Percentiles rank a stretch among this genome's conserved stretches.
These are phyloP conservation scores for Trypanosoma boissoni DNA, from an alignment of 208 protist species.

Conservation along the genomic window DNA sequence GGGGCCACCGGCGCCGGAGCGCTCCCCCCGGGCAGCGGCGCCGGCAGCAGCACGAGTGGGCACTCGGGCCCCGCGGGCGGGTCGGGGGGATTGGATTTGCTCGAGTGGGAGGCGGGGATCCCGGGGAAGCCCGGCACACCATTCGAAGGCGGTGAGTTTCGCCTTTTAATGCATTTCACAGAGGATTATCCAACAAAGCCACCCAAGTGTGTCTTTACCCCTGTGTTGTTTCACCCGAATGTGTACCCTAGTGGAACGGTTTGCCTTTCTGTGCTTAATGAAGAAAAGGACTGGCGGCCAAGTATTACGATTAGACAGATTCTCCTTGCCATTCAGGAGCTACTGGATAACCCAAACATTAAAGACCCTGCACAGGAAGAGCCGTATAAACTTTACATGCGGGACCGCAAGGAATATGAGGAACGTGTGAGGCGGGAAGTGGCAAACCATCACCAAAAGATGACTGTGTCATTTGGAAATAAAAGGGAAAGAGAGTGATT, in stretches of 20 bases:
- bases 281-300: slow-evolving; percentile 99
- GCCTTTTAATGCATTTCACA: slow-evolving; percentile 93
- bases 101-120: slow-evolving; percentile 97
- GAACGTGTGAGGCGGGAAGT: slow-evolving; percentile 84
- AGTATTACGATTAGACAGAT: slow-evolving; percentile 98
- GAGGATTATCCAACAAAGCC: slow-evolving; percentile 98
- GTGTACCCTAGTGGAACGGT: slow-evolving; percentile 98
- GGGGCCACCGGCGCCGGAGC: background rate
- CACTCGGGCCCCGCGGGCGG: background rate
- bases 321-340: slow-evolving; percentile 98
- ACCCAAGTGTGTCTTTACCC: slow-evolving; percentile 97
- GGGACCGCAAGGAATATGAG: slow-evolving; percentile 84
- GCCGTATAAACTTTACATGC: slow-evolving; percentile 91
- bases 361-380: slow-evolving; percentile 98
- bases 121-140: slow-evolving; percentile 94
- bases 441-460: slow-evolving; percentile 49
- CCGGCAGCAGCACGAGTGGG: background rate
- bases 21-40: background rate
- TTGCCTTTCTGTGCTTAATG: slow-evolving; percentile 98
- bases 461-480: background rate
- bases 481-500: slow-evolving; percentile 6
- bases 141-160: slow-evolving; percentile 97
- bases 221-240: slow-evolving; percentile 99
- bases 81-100: slow-evolving; percentile 87
- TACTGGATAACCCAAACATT: slow-evolving; percentile 97